A percentile compares a stretch with the other conserved stretches of the same genome.
Evolutionary conservation across 345 rosid species (phyloP).

Genomic region (Aethionema arabicum): DNA sequence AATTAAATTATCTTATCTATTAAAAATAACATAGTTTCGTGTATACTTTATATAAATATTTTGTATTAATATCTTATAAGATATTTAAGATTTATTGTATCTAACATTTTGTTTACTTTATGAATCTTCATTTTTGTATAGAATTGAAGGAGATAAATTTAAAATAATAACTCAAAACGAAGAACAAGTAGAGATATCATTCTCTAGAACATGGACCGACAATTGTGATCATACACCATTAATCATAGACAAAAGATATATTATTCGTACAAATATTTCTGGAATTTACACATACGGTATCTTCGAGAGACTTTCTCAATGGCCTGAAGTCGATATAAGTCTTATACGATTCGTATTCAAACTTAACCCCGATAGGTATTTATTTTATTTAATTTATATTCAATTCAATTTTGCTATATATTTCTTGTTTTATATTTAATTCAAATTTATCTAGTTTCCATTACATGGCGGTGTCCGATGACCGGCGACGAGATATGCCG

Average conservation of each 20-base stretch:
- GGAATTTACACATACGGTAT: slow-evolving; percentile 88
- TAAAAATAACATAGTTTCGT: too few relatives aligned
- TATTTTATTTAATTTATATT: background rate
- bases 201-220: slow-evolving; percentile 47
- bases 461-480: slow-evolving; percentile 67
- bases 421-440: background rate
- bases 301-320: slow-evolving; percentile 61
- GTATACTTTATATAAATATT: too few relatives aligned
- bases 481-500: slow-evolving; percentile 79
- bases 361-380: slow-evolving; percentile 73
- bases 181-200: slow-evolving; percentile 66
- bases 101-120: background rate
- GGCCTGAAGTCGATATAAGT: slow-evolving; percentile 76
- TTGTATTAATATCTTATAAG: too few relatives aligned
- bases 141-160: slow-evolving; percentile 49
- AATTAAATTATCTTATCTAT: too few relatives aligned
- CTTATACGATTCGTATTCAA: slow-evolving; percentile 69
- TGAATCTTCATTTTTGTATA: slow-evolving; percentile 19
- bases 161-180: slow-evolving; percentile 45
- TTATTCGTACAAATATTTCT: slow-evolving; percentile 58
- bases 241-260: slow-evolving; percentile 61
- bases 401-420: too few relatives aligned
- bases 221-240: slow-evolving; percentile 48
- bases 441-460: slow-evolving; percentile 47
- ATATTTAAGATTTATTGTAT: too few relatives aligned